Conservation (phyloP, 495 filamentous ascomycete genomes). For the Daldinia grandis region DNA sequence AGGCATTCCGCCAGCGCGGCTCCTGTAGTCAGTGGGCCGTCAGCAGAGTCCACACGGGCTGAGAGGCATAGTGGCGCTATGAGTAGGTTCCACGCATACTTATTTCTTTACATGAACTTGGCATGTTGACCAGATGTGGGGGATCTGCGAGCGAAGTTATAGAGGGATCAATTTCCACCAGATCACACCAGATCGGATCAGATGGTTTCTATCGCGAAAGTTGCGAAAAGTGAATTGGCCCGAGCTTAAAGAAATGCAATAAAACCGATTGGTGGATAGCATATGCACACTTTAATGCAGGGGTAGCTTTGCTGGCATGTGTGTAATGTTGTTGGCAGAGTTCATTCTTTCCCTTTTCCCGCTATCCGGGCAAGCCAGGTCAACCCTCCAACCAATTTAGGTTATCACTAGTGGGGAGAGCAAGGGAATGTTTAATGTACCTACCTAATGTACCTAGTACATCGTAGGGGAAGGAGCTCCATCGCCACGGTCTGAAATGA, state of each 20-base stretch:
- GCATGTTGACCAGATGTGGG: slow-evolving; percentile 68
- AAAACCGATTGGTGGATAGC: slow-evolving; percentile 26
- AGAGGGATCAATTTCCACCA: slow-evolving; percentile 2
- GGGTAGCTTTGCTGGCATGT: slow-evolving; percentile 24
- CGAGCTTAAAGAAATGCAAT: slow-evolving; percentile 24
- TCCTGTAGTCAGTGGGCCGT: slow-evolving; percentile 60
- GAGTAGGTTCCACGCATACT: slow-evolving; percentile 63
- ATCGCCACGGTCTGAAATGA: slow-evolving; percentile 23
- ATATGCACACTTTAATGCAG: slow-evolving; percentile 23
- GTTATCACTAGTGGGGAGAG: slow-evolving; percentile 19
- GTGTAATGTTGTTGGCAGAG: slow-evolving; percentile 10
- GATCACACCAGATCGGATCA: slow-evolving; percentile 6
- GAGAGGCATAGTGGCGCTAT: not conserved
- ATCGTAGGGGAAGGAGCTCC: slow-evolving; percentile 13
- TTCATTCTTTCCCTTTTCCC: slow-evolving; percentile 1
- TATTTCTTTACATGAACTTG: slow-evolving; percentile 95
- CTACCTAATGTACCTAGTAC: not conserved
- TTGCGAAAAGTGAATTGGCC: slow-evolving; percentile 32
- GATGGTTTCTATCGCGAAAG: slow-evolving; percentile 29
- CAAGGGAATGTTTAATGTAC: not conserved
- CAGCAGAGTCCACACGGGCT: slow-evolving; percentile 15
- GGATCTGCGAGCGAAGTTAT: slow-evolving; percentile 5
- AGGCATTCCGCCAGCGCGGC: slow-evolving; percentile 92
- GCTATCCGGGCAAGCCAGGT: not conserved
- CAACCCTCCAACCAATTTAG: not conserved